Evolutionary conservation across 1,284 basidiomycete genomes (phyloP).

Genomic region (Tilletia indica): DNA sequence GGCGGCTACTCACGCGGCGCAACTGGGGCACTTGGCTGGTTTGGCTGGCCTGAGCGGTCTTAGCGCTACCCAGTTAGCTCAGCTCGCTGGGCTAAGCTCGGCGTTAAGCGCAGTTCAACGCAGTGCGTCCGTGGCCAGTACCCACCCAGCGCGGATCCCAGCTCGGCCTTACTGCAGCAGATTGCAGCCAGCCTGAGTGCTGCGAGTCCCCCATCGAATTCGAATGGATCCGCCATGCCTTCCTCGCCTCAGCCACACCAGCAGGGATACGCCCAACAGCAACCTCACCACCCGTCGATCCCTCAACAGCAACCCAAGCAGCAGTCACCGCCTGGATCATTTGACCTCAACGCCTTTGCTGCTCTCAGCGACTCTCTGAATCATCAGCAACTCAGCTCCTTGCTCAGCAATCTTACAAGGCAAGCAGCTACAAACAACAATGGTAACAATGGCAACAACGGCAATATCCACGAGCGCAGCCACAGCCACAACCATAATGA

Average conservation of each 20-base stretch:
- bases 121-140: conserved; percentile 7
- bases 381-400: conserved; percentile 6
- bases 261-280: conserved; percentile 17
- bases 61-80: conserved; percentile 37
- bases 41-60: conserved; percentile 40
- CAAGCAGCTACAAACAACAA: not conserved
- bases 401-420: conserved; percentile 1
- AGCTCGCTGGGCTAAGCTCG: conserved; percentile 37
- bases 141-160: conserved; percentile 26
- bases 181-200: conserved; percentile 27
- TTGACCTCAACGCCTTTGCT: not conserved
- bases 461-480: too few species aligned
- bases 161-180: conserved; percentile 34
- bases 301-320: not conserved
- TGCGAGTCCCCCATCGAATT: not conserved
- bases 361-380: conserved; percentile 23
- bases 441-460: not conserved
- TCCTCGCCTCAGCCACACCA: conserved; percentile 23
- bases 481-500: too few species aligned
- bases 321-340: not conserved
- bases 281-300: not conserved
- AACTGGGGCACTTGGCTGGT: conserved; percentile 42
- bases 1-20: conserved; percentile 39
- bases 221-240: conserved; percentile 24
- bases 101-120: conserved; percentile 37